These are phyloP conservation scores for Lenwebbia sp. DNA, from an alignment of 345 rosid species.

Conservation along the genomic window DNA sequence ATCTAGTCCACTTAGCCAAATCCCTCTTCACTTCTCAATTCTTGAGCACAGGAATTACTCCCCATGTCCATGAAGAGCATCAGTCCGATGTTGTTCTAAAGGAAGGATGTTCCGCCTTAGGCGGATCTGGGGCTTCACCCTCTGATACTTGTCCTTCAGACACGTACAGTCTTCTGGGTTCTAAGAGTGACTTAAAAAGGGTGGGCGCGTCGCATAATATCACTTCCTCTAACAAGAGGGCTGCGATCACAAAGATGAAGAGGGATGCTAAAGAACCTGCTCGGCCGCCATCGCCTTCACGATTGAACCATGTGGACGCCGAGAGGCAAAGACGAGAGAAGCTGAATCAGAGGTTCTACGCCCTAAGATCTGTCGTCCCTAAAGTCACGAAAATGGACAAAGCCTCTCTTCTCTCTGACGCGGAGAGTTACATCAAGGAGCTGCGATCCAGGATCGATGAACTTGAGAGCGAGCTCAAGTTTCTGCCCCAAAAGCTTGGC, in stretches of 20 bases:
- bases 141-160: neutral
- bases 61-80: neutral
- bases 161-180: neutral
- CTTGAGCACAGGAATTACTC: neutral
- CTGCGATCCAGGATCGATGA: conserved; percentile 37
- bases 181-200: neutral
- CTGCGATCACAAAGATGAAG: neutral
- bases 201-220: neutral
- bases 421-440: conserved; percentile 61
- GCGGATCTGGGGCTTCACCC: neutral
- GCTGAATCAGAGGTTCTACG: conserved; percentile 66
- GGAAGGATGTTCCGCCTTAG: neutral
- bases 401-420: conserved; percentile 68
- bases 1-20: conserved; percentile 21
- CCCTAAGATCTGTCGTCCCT: conserved; percentile 78
- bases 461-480: conserved; percentile 25
- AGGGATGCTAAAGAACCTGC: conserved; percentile 29
- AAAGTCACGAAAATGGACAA: conserved; percentile 90
- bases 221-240: neutral
- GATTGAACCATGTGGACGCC: conserved; percentile 60
- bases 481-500: neutral
- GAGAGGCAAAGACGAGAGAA: conserved; percentile 81
- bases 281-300: conserved; percentile 17
- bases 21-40: conserved; percentile 14
- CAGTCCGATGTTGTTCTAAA: neutral